Percentiles rank a stretch among this genome's conserved stretches.
Evolutionary conservation across 441 rosid species (phyloP).

Genomic region (Pelargonium fulgidum): DNA sequence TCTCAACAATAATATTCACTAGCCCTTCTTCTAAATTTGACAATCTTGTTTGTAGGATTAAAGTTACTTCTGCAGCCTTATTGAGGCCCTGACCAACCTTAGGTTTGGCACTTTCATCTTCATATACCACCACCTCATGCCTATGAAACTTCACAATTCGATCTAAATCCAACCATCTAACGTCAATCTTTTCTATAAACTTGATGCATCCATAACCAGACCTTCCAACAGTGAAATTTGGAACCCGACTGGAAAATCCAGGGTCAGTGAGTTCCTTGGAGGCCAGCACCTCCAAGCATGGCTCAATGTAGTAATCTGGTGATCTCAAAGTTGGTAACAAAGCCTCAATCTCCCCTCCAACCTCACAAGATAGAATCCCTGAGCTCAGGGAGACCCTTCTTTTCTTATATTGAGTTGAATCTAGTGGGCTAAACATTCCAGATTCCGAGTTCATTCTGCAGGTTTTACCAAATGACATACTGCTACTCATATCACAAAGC

Average conservation of each 20-base stretch:
- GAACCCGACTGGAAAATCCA: constrained; percentile 61
- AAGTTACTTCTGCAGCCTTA: constrained; percentile 81
- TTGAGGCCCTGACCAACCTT: constrained; percentile 71
- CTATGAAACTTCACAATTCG: constrained; percentile 58
- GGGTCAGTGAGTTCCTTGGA: constrained; percentile 45
- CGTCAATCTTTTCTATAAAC: constrained; percentile 72
- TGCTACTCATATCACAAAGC: not conserved
- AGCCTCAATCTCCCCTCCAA: constrained; percentile 29
- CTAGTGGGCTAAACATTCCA: constrained; percentile 24
- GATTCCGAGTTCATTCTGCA: constrained; percentile 22
- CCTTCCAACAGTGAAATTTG: constrained; percentile 69
- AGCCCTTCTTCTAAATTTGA: constrained; percentile 24
- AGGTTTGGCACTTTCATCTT: constrained; percentile 71
- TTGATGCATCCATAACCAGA: constrained; percentile 61
- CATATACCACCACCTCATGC: constrained; percentile 71
- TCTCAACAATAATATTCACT: constrained; percentile 34
- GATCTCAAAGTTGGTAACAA: constrained; percentile 49
- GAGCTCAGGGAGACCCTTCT: constrained; percentile 34
- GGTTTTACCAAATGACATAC: constrained; percentile 12
- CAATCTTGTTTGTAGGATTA: constrained; percentile 35
- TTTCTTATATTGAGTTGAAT: constrained; percentile 36
- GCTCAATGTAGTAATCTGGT: constrained; percentile 57
- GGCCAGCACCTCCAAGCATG: constrained; percentile 51
- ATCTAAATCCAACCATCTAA: constrained; percentile 64
- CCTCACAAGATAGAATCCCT: constrained; percentile 18